Evolutionary conservation across 2,329 filamentous ascomycete species (phyloP), one percentile per base, ranked within the genome.

Genomic region (Verticillium dahliae): DNA sequence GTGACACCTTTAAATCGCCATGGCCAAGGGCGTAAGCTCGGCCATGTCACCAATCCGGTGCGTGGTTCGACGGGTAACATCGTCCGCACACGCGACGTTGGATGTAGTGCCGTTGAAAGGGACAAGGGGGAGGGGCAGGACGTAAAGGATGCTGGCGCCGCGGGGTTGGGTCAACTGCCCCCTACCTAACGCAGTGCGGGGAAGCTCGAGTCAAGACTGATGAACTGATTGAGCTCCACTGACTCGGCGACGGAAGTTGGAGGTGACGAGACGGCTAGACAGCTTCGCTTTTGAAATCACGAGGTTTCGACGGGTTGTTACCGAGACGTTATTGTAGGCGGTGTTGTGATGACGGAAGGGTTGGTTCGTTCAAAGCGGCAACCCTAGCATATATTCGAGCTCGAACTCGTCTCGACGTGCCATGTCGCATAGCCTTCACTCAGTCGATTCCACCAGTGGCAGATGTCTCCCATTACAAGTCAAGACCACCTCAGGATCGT

Each of bases 381-480:
- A 27, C 27, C 27, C 27, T 27, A 27, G 27, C 27, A 27, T 27
- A 27, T 27, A 27, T 27, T 27, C 27, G 27, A 27, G 27, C 27
- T 3, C 27, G 4, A 27, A 27, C 27, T 27, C 27, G 3, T 27
- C 27, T 27, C 27, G 27, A 6, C n/a, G 11, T 50, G 45, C n/a
- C 18, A n/a, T 10, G 18, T 22, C 18, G 45, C 13, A 13, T 37
- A 2, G n/a, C 45, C 33, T 34, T 58, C 34, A 45, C 13, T 5
- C 22, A 14, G 38, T 14, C 10, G 35, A 33, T 37, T 64, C 50
- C 33, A 67, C n/a, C 38, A 71, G 50, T 1, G 70, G 69, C 22
- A 80, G 39, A 45, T 71, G 67, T 66, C 73, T 75, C 1, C 83
- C 85, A 59, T 81, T 78, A 73, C 77, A 82, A 6, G 79, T 81